A percentile compares a stretch with the other conserved stretches of the same genome.
phyloP scores from a whole-genome alignment of 1,139 yeast species.

The Debaryomyces coudertii region DNA sequence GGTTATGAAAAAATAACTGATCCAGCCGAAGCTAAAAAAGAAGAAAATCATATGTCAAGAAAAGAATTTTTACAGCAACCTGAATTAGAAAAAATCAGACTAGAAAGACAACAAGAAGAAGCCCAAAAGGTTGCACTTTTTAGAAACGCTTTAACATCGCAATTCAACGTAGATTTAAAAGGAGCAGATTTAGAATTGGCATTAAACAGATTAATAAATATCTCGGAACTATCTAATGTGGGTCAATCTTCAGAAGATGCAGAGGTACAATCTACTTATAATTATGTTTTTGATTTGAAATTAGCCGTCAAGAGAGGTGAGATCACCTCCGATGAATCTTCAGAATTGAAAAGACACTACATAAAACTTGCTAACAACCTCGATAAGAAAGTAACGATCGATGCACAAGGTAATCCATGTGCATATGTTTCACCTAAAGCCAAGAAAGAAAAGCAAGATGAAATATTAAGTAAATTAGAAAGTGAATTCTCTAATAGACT shows the following conservation, averaged over 20 bases:
- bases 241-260: conserved; percentile 55
- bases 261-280: conserved; percentile 56
- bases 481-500: conserved; percentile 25
- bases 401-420: conserved; percentile 31
- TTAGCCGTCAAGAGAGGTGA: conserved; percentile 47
- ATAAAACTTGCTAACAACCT: conserved; percentile 25
- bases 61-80: conserved; percentile 64
- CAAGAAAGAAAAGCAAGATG: conserved; percentile 21
- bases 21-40: conserved; percentile 54
- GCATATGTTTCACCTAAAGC: conserved; percentile 25
- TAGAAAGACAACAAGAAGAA: conserved; percentile 38
- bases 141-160: conserved; percentile 16
- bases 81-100: conserved; percentile 39
- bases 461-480: conserved; percentile 24
- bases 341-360: conserved; percentile 27
- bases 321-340: conserved; percentile 34
- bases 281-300: conserved; percentile 50
- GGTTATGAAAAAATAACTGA: conserved; percentile 66
- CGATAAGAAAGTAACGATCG: conserved; percentile 32
- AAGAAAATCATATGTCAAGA: conserved; percentile 58
- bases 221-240: conserved; percentile 31
- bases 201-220: conserved; percentile 52
- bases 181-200: conserved; percentile 43
- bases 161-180: conserved; percentile 30
- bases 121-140: conserved; percentile 23